Evolutionary conservation across 2,329 filamentous ascomycete genomes (phyloP).

Genomic region (Pseudogymnoascus pannorum): DNA sequence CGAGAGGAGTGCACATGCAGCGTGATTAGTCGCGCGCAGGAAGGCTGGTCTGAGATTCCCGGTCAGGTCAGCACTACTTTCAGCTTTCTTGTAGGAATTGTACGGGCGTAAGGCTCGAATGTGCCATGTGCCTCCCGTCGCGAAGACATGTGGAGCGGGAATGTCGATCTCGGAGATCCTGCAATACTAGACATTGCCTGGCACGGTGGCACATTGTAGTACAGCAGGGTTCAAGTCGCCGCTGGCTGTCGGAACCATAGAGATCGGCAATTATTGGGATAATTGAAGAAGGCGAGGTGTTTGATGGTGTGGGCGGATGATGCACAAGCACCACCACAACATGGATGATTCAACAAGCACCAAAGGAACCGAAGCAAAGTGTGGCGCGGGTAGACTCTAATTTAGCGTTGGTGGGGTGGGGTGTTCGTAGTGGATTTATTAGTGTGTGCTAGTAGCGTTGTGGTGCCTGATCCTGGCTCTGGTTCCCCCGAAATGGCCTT

Average conservation of each 20-base stretch:
- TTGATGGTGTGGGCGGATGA: background rate
- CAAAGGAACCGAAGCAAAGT: background rate
- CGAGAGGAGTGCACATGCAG: background rate
- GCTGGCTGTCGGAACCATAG: background rate
- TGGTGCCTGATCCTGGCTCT: background rate
- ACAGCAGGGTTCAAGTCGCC: background rate
- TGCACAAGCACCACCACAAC: background rate
- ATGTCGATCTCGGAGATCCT: background rate
- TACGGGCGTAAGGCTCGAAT: background rate
- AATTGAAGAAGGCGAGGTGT: background rate
- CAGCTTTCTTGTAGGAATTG: background rate
- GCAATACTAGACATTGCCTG: background rate
- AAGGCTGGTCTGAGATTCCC: background rate
- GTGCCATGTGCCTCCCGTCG: background rate
- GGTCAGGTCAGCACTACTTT: background rate
- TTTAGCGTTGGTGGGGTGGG: conserved; percentile 1
- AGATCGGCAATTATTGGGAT: background rate
- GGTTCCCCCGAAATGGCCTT: background rate
- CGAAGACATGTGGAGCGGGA: background rate
- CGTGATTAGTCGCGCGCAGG: background rate
- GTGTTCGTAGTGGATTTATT: background rate
- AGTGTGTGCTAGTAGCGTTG: background rate
- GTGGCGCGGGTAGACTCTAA: background rate
- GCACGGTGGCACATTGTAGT: background rate
- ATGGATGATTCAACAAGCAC: conserved; percentile 4